Conservation (phyloP, 139 green algal species). For the Chlamydomonas sphaeroides region DNA sequence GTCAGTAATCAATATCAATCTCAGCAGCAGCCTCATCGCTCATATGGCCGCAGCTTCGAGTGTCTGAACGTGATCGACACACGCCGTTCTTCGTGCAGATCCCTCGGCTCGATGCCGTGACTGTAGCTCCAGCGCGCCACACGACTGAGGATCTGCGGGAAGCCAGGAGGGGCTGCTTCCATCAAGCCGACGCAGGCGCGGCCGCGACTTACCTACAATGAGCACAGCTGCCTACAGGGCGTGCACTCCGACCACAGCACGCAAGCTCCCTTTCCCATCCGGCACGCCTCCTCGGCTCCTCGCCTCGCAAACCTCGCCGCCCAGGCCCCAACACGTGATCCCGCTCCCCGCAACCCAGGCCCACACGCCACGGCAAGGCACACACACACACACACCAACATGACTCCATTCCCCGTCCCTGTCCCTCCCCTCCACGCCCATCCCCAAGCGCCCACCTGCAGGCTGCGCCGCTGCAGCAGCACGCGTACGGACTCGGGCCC, state of each 20-base stretch:
- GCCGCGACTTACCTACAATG: not conserved
- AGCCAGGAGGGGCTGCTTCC: no score
- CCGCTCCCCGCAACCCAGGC: no score
- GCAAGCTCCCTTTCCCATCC: not conserved
- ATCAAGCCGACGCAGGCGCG: no score
- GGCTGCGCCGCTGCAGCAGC: not conserved
- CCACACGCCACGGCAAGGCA: no score
- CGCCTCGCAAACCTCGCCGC: no score
- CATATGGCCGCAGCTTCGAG: constrained; percentile 13
- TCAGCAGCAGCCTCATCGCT: no score
- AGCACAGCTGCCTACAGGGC: not conserved
- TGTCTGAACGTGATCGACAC: constrained; percentile 44
- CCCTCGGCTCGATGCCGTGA: constrained; percentile 37
- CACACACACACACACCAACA: no score
- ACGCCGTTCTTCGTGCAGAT: constrained; percentile 36
- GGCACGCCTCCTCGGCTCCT: no score
- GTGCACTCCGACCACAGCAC: not conserved
- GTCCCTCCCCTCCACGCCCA: not conserved
- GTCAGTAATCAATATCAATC: no score
- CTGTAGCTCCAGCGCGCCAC: constrained; percentile 53
- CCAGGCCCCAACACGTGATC: no score
- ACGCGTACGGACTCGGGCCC: not conserved
- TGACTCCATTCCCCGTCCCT: no score
- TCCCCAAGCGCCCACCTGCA: constrained; percentile 41
- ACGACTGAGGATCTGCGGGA: constrained; percentile 25